Base-by-base conservation (phyloP, 1,284 basidiomycete genomes). In the Neonothopanus nambi region DNA sequence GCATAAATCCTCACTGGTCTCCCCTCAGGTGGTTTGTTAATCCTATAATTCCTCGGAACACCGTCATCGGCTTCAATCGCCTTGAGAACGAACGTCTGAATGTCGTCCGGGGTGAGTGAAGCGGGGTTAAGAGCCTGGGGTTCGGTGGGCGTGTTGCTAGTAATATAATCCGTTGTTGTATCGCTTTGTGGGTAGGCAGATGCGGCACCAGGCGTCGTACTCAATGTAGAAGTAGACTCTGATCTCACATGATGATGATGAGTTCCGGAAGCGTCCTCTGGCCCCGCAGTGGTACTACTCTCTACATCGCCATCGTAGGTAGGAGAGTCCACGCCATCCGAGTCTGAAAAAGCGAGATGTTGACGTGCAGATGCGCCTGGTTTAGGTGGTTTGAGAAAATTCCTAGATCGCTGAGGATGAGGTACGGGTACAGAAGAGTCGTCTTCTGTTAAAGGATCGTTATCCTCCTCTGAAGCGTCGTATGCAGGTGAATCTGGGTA, bases 301-400 rank as follows among this genome's bases (percentile, higher is more conserved):
- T 95, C 93, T 55, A 95, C 77, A 70, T 95, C 93, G 39, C 93
- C 93, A 64, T 95, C 92, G 67, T 95, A 95, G 0, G 92, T 95
- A 28, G 88, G 88, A 0, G 86, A 89, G 64, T 91, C 89, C 9
- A 87, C 78, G 54, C 88, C 86, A 62, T 84, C 82, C 48, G 88
- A 87, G 60, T 89, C 87, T 18, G 81, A 84, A 52, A 84, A 67
- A 11, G 78, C 82, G n/a, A 81, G 75, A 53, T 81, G 80, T 65
- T 83, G 82, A 56, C 75, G 76, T 18, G 38, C 37, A 7, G 42
- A n/a, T n/a, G n/a, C n/a, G n/a, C n/a, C n/a, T 37, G 21, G 15
- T 35, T 49, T 60, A 68, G 56, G 68, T 56, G 46, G 67, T 62
- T 53, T 53, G 21, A 28, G 43, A 20, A 45, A 30, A 30, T 24